Conservation (phyloP, 176 grass and related monocot species). For the Musa schizocarpa region DNA sequence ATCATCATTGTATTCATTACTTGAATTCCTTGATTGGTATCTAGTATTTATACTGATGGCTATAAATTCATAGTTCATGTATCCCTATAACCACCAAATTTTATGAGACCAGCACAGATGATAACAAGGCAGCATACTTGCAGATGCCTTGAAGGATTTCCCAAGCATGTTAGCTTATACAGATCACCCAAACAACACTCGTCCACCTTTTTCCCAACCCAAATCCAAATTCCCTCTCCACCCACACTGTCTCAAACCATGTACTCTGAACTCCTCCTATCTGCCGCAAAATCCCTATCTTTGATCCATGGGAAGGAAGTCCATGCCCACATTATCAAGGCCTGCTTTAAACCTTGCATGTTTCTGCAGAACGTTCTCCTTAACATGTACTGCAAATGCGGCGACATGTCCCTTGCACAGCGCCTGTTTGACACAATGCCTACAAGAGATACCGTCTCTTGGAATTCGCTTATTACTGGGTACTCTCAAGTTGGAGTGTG, state of each 20-base stretch:
- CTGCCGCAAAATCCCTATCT: constrained; percentile 13
- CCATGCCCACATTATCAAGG: constrained; percentile 38
- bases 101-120: neutral
- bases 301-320: constrained; percentile 20
- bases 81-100: neutral
- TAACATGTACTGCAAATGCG: constrained; percentile 30
- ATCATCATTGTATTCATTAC: too few species aligned
- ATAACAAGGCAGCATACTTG: neutral
- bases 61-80: too few species aligned
- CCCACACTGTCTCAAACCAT: neutral
- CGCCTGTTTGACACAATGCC: constrained; percentile 46
- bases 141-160: neutral
- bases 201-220: neutral
- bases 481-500: constrained; percentile 25
- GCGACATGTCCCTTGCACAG: constrained; percentile 7
- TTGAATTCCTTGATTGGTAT: too few species aligned
- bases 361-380: constrained; percentile 58
- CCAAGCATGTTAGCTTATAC: neutral
- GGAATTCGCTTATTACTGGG: constrained; percentile 44
- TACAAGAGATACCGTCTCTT: constrained; percentile 39
- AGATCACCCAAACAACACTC: neutral
- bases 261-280: constrained; percentile 39
- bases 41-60: too few species aligned
- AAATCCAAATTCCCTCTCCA: neutral
- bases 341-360: constrained; percentile 20